phyloP scores from a whole-genome alignment of 2,329 filamentous ascomycete genomes.

The Fusarium sp. region DNA sequence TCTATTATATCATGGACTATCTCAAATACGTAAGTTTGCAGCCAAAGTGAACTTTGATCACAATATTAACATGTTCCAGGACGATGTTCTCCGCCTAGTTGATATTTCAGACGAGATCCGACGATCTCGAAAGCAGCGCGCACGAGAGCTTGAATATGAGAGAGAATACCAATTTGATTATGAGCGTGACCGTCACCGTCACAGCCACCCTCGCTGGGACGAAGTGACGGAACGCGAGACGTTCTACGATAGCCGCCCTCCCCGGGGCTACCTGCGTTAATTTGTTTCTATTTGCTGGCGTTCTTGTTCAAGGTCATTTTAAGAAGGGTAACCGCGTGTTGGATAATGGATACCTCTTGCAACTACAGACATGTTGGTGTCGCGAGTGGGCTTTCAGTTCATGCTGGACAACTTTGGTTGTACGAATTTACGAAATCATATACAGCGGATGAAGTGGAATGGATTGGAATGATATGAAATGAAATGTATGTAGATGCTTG shows the following conservation, averaged over 20 bases:
- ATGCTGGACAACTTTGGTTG: slow-evolving; percentile 32
- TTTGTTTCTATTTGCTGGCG: slow-evolving; percentile 31
- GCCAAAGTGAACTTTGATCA: background rate
- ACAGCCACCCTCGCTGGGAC: slow-evolving; percentile 59
- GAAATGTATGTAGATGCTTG: slow-evolving; percentile 40
- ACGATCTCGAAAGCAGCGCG: slow-evolving; percentile 65
- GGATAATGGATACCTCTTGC: slow-evolving; percentile 28
- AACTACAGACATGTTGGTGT: slow-evolving; percentile 37
- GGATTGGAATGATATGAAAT: slow-evolving; percentile 7
- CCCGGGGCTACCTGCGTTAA: slow-evolving; percentile 47
- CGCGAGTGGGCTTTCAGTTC: slow-evolving; percentile 20
- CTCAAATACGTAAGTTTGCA: slow-evolving; percentile 79
- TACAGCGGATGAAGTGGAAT: slow-evolving; percentile 27
- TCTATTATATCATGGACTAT: slow-evolving; percentile 94
- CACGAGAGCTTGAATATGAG: slow-evolving; percentile 69
- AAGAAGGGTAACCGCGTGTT: slow-evolving; percentile 21
- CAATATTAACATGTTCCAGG: slow-evolving; percentile 62
- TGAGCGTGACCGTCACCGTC: slow-evolving; percentile 57
- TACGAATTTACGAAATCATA: slow-evolving; percentile 41
- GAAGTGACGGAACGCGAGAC: slow-evolving; percentile 77
- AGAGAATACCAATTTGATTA: slow-evolving; percentile 66
- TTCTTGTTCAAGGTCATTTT: slow-evolving; percentile 29
- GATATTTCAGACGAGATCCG: slow-evolving; percentile 86
- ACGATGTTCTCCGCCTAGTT: slow-evolving; percentile 87
- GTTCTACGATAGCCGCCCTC: slow-evolving; percentile 66